Evolutionary conservation across 345 rosid species (phyloP).

Genomic region (Ailanthus altissimus): DNA sequence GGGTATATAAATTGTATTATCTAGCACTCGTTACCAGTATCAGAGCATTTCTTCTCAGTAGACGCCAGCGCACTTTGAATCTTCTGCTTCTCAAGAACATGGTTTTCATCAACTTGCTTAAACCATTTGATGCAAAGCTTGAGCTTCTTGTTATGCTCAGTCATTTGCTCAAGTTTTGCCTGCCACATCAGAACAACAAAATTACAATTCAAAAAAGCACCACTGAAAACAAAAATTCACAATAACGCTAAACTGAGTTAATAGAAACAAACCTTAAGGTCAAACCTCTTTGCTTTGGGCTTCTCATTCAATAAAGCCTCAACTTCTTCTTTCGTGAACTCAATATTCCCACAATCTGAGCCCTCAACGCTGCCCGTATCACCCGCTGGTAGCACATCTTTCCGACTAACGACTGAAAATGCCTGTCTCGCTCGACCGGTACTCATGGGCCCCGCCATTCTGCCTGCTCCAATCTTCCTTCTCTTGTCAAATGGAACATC

Average conservation of each 20-base stretch:
- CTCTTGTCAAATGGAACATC: slow-evolving; percentile 71
- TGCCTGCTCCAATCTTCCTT: slow-evolving; percentile 49
- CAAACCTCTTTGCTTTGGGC: slow-evolving; percentile 68
- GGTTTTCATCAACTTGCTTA: slow-evolving; percentile 59
- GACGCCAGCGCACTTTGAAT: slow-evolving; percentile 57
- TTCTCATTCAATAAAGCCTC: slow-evolving; percentile 71
- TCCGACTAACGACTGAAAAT: slow-evolving; percentile 49
- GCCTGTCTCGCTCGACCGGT: slow-evolving; percentile 55
- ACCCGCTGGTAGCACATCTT: slow-evolving; percentile 41
- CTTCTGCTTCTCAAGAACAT: slow-evolving; percentile 55
- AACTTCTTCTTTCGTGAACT: slow-evolving; percentile 76
- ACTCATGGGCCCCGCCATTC: slow-evolving; percentile 35
- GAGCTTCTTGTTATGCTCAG: slow-evolving; percentile 61
- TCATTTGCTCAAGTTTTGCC: slow-evolving; percentile 63
- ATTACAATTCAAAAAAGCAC: background rate
- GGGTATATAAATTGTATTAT: slow-evolving; percentile 9
- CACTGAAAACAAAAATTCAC: background rate
- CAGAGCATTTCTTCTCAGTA: slow-evolving; percentile 52
- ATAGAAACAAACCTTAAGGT: slow-evolving; percentile 57
- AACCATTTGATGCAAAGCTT: slow-evolving; percentile 81
- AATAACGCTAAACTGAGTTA: background rate
- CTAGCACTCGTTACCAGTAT: slow-evolving; percentile 43
- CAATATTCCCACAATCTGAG: slow-evolving; percentile 43
- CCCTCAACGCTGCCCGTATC: slow-evolving; percentile 47
- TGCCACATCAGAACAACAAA: slow-evolving; percentile 23